Evolutionary conservation across 2,329 filamentous ascomycete species (phyloP), one percentile per base, ranked within the genome.

Genomic region (Bimuria novae-zelandiae): DNA sequence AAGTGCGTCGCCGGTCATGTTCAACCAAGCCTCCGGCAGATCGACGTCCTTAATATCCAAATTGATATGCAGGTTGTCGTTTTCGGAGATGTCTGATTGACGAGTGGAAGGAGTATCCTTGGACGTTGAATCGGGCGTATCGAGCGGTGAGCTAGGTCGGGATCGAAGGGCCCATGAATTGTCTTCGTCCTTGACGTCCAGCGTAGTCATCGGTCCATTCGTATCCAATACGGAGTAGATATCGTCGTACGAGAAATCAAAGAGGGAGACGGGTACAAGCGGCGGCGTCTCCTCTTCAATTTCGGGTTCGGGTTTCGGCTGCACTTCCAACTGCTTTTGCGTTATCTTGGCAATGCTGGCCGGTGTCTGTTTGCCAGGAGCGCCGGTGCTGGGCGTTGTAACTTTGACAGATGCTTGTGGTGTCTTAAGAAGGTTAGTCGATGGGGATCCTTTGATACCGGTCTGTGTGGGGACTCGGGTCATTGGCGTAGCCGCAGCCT

Each of bases 1-100:
- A 3, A 71, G 52, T 14, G 58, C 52, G 44, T 70, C 61, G 22
- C 63, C 64, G n/a, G 56, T 55, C 53, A 70, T 47, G 16, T 52
- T 57, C 14, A 62, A 41, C 69, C 70, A 73, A 4, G 62, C 68
- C 43, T 71, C 68, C 4, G 69, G 69, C 56, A 71, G 62, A 39
- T 72, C 67, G 4, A 56, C 62, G 22, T 71, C 70, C 35, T 69
- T 71, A 46, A 73, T 62, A 44, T 71, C 66, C 19, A 77, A 57
- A 46, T 68, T 73, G 61, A 78, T 75, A 27, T 68, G 59, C 8
- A 78, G 58, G 25, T 73, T 72, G 57, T 77, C 75, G 49, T 72
- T 72, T 57, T 76, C 72, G 17, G 68, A 74, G 19, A 79, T 74
- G 49, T 79, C 77, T 39, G 73, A 77, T 41, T 69, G 70, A 21